A percentile compares a stretch with the other conserved stretches of the same genome.
Evolutionary conservation across 495 filamentous ascomycete species (phyloP).

Genomic region (Trichoderma erinaceum): DNA sequence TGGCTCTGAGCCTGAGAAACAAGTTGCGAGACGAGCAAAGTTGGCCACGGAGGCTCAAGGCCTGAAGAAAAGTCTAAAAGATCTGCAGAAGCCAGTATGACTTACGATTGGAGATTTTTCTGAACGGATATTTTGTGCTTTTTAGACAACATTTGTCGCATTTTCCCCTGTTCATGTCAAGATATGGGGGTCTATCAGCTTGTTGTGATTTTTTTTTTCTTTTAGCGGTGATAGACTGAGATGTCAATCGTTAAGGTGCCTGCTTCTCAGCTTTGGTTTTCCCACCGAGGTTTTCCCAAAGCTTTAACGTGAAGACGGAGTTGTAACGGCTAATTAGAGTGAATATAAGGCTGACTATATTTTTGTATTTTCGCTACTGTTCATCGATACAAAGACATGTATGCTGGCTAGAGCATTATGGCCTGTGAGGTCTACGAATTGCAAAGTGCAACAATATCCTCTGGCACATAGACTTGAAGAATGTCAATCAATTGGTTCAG

Average conservation of each 20-base stretch:
- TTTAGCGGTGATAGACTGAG: not conserved
- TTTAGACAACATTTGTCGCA: not conserved
- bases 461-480: constrained; percentile 3
- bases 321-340: too few species aligned
- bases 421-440: not conserved
- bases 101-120: not conserved
- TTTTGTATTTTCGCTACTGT: too few species aligned
- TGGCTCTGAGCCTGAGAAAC: constrained; percentile 16
- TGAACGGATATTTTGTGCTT: not conserved
- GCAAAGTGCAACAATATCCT: not conserved
- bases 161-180: not conserved
- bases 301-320: constrained; percentile 6
- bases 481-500: constrained; percentile 5
- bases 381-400: too few species aligned
- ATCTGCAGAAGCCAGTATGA: not conserved
- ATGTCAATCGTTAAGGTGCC: not conserved
- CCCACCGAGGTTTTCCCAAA: constrained; percentile 10
- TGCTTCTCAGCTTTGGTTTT: constrained; percentile 5
- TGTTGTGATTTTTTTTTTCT: not conserved
- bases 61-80: constrained; percentile 2
- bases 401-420: too few species aligned
- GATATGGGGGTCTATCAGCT: not conserved
- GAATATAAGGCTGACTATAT: too few species aligned
- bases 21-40: not conserved
- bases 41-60: not conserved